Base-by-base conservation (phyloP, 1,284 basidiomycete genomes). In the Marasmius fiardii region DNA sequence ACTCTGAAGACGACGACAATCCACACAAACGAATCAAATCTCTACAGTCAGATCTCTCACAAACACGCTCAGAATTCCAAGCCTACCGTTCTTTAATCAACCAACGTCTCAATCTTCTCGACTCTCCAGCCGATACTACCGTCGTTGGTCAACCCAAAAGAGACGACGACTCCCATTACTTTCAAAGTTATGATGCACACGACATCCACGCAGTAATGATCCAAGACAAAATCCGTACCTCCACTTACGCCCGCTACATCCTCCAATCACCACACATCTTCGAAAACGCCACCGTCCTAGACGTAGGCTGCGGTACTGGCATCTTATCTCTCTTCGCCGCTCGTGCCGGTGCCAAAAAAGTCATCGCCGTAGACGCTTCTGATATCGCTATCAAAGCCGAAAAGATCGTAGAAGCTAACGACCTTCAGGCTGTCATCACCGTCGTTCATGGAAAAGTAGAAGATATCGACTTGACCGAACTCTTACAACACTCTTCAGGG, bases 311-410 rank as follows among this genome's bases (percentile, higher is more conserved):
- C 64, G 94, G 94, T 0, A 95, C 93, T 0, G 92, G 94, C 2
- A 97, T 99, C 52, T 76, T 98, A 6, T 96, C 93, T 0, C 80
- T 99, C 61, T 92, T 98, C 63, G 95, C 95, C 3, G 96, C 95
- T 1, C 81, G 86, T 55, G 91, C 93, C 0, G 96, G 96, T 1
- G 96, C 96, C 1, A 92, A 91, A 69, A 87, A 88, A 43, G 96
- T 99, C 1, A 91, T 95, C 62, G 93, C 96, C 6, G 90, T 99
- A 55, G 96, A 98, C 61, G 96, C 96, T 0, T 92, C 89, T 54
- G 83, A 87, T 37, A 89, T 99, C 51, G 94, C 88, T 0, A 79
- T 82, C 57, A 95, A 92, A 65, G 95, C 96, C 0, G 73, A 82
- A 60, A 79, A 84, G 59, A 97, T 95, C 54, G 83, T 98, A 54